Base-by-base conservation (phyloP, 1,284 basidiomycete species). In the Ustanciosporium gigantosporum region DNA sequence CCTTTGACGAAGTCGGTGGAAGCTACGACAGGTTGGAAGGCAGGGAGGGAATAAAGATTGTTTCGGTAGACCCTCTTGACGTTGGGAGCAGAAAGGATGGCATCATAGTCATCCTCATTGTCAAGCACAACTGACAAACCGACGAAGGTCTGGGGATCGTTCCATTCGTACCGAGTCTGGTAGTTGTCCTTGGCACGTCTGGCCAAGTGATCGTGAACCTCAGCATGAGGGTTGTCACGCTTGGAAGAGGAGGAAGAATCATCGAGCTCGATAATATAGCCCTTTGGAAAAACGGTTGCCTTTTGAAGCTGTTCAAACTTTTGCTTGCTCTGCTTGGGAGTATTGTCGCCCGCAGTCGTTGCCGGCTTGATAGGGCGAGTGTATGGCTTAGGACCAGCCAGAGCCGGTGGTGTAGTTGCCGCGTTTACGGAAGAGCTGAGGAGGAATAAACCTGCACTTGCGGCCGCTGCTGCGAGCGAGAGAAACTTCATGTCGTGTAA, bases 121-220 rank as follows among this genome's bases (percentile, higher is more conserved):
- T 70, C 42, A 36, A 70, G 65, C 32, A 50, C 36, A 36, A 70
- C 55, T 20, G 46, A 52, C 38, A 67, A 49, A 23, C 68, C 68
- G 5, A 65, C 50, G 34, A 70, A 70, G 14, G 56, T 59, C 16
- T 44, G 25, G 32, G 65, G 51, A 25, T 70, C 58, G 20, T 60
- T 58, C 50, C 39, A 70, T 38, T 57, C 55, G 49, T 49, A 61
- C 11, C 65, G 52, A 19, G 57, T 67, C 41, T 53, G 25, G 59
- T 67, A 70, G 7, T 40, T 25, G 31, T 34, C 27, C 34, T 42
- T 48, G 22, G 37, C 48, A 25, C 67, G 67, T 47, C 56, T 60
- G 46, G 50, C 31, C 19, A 70, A 50, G 27, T 61, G 61, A 8
- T 46, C 41, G 47, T 65, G 59, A 3, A 70, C 31, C 36, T 48